Conservation (phyloP, 352 stramenopile species). For the Blastocystis sp. region DNA sequence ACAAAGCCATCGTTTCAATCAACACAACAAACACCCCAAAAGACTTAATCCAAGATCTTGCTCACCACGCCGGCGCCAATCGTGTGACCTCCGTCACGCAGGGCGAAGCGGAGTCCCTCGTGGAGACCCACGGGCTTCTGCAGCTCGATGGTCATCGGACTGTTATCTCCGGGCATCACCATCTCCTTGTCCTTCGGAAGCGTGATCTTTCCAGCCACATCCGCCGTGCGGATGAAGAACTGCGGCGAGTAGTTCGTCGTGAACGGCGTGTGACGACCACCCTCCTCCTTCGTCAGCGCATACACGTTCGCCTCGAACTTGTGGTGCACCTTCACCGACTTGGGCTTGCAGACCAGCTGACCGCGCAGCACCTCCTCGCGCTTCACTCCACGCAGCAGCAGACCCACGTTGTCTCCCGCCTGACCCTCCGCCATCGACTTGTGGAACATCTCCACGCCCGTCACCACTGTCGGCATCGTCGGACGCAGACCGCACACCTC, state of each 20-base stretch:
- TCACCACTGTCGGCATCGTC: slow-evolving; percentile 19
- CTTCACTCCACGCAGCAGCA: slow-evolving; percentile 82
- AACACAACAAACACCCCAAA: slow-evolving; percentile 56
- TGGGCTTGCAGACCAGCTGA: slow-evolving; percentile 72
- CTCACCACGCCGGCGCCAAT: slow-evolving; percentile 84
- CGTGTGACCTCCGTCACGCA: slow-evolving; percentile 84
- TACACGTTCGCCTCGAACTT: slow-evolving; percentile 90
- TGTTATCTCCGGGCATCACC: slow-evolving; percentile 85
- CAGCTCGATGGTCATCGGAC: slow-evolving; percentile 78
- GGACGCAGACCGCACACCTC: slow-evolving; percentile 67
- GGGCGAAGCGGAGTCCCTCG: slow-evolving; percentile 82
- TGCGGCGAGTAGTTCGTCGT: slow-evolving; percentile 89
- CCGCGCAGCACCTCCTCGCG: slow-evolving; percentile 74
- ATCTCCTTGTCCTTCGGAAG: slow-evolving; percentile 71
- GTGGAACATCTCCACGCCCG: slow-evolving; percentile 88
- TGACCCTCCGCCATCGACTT: slow-evolving; percentile 81
- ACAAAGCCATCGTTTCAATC: not conserved
- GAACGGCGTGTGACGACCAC: slow-evolving; percentile 87
- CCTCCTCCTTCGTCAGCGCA: slow-evolving; percentile 85
- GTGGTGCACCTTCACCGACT: slow-evolving; percentile 72
- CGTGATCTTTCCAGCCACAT: slow-evolving; percentile 80
- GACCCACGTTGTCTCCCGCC: slow-evolving; percentile 86
- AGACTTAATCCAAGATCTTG: slow-evolving; percentile 73
- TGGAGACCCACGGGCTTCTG: slow-evolving; percentile 80
- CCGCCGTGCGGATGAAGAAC: slow-evolving; percentile 89